These are phyloP conservation scores for Entomortierella lignicola DNA, from an alignment of 192 early-diverging fungal genomes.

Conservation along the genomic window DNA sequence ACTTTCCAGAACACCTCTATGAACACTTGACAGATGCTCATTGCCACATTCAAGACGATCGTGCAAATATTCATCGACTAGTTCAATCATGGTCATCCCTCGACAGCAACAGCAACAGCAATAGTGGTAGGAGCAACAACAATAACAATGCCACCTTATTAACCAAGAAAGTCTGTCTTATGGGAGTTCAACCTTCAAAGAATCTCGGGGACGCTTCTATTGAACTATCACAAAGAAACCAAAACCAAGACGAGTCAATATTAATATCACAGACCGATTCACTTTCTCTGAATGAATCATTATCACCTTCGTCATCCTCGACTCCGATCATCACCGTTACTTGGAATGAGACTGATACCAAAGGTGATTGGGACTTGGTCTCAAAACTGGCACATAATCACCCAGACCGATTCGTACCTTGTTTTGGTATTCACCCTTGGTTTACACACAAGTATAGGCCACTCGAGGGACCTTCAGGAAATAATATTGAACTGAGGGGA, in stretches of 20 bases:
- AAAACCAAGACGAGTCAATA: neutral
- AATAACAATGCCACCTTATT: constrained; percentile 1
- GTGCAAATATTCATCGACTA: constrained; percentile 36
- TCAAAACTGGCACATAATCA: constrained; percentile 37
- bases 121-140: neutral
- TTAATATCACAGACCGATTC: neutral
- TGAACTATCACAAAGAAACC: too few species aligned
- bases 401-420: constrained; percentile 53
- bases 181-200: constrained; percentile 56
- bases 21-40: constrained; percentile 49
- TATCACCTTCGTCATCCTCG: constrained; percentile 1
- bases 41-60: constrained; percentile 57
- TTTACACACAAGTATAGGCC: constrained; percentile 50
- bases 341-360: constrained; percentile 46
- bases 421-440: constrained; percentile 55
- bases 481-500: constrained; percentile 18
- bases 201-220: constrained; percentile 30
- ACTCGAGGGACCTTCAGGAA: constrained; percentile 8
- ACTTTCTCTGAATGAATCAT: constrained; percentile 4
- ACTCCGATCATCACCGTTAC: constrained; percentile 29
- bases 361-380: constrained; percentile 57
- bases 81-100: constrained; percentile 25
- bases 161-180: constrained; percentile 46
- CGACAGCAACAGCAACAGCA: neutral
- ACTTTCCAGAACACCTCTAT: constrained; percentile 21